Percentiles rank a stretch among this genome's conserved stretches.
These are phyloP conservation scores for Podila epigama DNA, from an alignment of 192 early-diverging fungal genomes.

Conservation along the genomic window DNA sequence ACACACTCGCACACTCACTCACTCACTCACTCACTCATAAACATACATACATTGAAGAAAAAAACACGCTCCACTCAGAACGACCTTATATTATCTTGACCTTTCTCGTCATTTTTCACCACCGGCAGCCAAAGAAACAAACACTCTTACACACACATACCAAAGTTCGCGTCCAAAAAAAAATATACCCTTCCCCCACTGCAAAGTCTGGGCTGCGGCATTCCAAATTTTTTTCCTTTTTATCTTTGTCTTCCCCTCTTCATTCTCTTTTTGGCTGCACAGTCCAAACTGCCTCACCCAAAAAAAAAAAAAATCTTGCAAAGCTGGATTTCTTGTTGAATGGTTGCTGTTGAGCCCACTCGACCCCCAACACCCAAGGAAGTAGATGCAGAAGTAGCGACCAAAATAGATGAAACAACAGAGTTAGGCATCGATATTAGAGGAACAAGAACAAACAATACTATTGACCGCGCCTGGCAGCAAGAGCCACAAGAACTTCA, in stretches of 20 bases:
- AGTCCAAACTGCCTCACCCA: no score
- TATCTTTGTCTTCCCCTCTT: background rate
- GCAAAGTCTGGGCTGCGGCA: no score
- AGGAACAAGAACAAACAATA: background rate
- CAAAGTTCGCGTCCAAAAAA: no score
- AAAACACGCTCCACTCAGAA: no score
- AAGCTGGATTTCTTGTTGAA: constrained; percentile 9
- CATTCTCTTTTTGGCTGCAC: background rate
- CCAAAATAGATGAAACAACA: background rate
- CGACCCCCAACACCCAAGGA: constrained; percentile 8
- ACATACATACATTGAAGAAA: background rate
- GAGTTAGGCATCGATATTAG: background rate
- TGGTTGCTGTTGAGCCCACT: constrained; percentile 18
- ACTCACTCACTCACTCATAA: no score
- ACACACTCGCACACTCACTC: no score
- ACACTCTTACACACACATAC: background rate
- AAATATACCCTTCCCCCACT: no score
- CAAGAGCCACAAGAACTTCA: background rate
- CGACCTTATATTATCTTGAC: no score
- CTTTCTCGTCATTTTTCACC: no score
- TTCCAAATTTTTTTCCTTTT: background rate
- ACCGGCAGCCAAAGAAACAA: no score
- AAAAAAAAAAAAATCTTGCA: background rate
- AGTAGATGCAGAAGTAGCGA: constrained; percentile 7
- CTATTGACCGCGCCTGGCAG: background rate